phyloP scores from a whole-genome alignment of 805 yeast species.

The Hermanozyma aechmeae region DNA sequence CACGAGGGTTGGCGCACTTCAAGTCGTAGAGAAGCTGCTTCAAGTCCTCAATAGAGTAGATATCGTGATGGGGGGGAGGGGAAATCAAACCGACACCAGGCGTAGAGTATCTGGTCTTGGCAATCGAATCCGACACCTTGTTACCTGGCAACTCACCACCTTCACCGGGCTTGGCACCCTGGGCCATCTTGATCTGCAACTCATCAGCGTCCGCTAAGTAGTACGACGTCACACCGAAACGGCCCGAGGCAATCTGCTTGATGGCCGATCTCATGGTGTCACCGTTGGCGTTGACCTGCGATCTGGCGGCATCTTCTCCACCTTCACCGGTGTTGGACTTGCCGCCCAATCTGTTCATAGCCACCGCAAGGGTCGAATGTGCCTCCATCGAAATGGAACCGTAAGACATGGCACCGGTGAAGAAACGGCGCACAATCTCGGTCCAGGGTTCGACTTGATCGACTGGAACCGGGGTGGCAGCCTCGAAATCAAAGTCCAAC shows the following conservation, averaged over 20 bases:
- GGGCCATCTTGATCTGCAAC: constrained; percentile 97
- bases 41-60: constrained; percentile 94
- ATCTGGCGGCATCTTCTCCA: constrained; percentile 95
- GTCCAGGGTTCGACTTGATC: constrained; percentile 99
- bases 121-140: constrained; percentile 82
- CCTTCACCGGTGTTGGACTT: constrained; percentile 99
- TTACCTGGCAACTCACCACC: constrained; percentile 98
- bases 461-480: constrained; percentile 69
- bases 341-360: constrained; percentile 97
- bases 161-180: constrained; percentile 99
- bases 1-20: constrained; percentile 95
- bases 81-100: constrained; percentile 95
- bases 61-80: constrained; percentile 98
- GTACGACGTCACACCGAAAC: constrained; percentile 95
- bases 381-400: constrained; percentile 99
- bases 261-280: constrained; percentile 99
- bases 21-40: constrained; percentile 93
- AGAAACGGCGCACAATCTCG: constrained; percentile 92
- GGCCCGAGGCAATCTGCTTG: constrained; percentile 95
- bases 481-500: constrained; percentile 78
- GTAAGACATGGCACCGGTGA: constrained; percentile 99
- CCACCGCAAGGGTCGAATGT: constrained; percentile 94
- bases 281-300: constrained; percentile 71
- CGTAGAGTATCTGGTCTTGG: constrained; percentile 92
- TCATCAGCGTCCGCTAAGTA: constrained; percentile 95